Base-by-base conservation (phyloP, 495 filamentous ascomycete species). In the Hyaloscypha variabilis region DNA sequence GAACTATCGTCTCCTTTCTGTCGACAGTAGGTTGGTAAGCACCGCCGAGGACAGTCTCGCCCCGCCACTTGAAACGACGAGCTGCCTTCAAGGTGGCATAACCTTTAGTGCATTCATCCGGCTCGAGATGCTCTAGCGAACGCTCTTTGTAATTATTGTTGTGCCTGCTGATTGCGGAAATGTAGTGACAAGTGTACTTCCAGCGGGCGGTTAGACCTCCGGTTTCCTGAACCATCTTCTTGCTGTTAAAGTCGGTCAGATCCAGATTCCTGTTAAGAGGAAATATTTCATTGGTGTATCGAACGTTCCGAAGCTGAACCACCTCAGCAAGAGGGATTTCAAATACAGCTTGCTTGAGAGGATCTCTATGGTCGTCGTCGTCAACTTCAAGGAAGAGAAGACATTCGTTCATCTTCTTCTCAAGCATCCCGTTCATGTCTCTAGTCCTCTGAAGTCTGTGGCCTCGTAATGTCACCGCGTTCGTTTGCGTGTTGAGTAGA, bases 221-320 rank as follows among this genome's bases (percentile, higher is more conserved):
- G 4, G 67, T 58, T n/a, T 69, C 46, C 17, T 77, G 69, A 0
- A 75, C 69, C 4, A 72, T 73, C 0, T 62, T 8, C 6, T 46
- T 42, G 5, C 75, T 65, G 1, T 64, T 54, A 11, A 54, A 68
- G 3, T 67, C 50, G 3, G 72, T 70, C 6, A 28, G n/a, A 31
- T 62, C 39, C 24, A 60, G 10, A 46, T 60, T 50, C 54, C 70
- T 67, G 24, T 52, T 14, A 1, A 55, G n/a, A 19, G 70, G 70
- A 53, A 83, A 88, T 0, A 75, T 62, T 1, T 77, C 73, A 60
- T 89, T 88, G 0, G 87, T 90, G 2, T 84, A 59, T 5, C 80
- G 70, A 10, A 88, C 71, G 0, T 77, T 69, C 6, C 88, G 73
- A 3, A 70, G 51, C 17, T 66, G 64, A 1, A 77, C 53, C 1